These are phyloP conservation scores for Ustanciosporium gigantosporum DNA, from an alignment of 1,284 basidiomycete genomes.

Conservation along the genomic window DNA sequence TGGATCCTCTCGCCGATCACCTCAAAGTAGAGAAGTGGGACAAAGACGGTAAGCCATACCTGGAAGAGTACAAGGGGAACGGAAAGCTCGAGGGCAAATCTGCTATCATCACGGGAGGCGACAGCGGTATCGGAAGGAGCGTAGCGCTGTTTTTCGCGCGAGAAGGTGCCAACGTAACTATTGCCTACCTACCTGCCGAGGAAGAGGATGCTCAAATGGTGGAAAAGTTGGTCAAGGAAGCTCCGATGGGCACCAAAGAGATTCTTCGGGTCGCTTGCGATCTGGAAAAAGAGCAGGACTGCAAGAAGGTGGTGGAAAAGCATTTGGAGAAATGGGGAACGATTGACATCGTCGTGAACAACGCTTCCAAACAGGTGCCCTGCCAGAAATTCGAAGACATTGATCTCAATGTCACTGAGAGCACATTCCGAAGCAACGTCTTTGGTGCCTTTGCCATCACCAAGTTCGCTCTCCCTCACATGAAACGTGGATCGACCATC, in stretches of 20 bases:
- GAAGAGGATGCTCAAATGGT: constrained; percentile 64
- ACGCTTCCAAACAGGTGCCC: constrained; percentile 69
- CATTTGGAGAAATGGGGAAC: constrained; percentile 64
- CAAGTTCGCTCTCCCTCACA: constrained; percentile 66
- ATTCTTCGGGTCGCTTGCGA: constrained; percentile 65
- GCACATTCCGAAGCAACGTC: constrained; percentile 47
- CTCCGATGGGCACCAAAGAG: constrained; percentile 47
- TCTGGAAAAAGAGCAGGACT: constrained; percentile 60
- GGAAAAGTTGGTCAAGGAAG: constrained; percentile 29
- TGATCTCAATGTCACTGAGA: constrained; percentile 33
- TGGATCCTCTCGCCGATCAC: constrained; percentile 65
- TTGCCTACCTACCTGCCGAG: constrained; percentile 70
- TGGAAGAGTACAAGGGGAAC: constrained; percentile 66
- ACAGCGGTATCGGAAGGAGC: constrained; percentile 70
- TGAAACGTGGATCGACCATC: constrained; percentile 69
- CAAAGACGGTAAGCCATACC: constrained; percentile 67
- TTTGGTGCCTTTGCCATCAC: constrained; percentile 41
- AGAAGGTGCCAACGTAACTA: constrained; percentile 71
- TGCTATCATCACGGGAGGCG: constrained; percentile 68
- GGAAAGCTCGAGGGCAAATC: constrained; percentile 68
- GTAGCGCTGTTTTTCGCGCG: constrained; percentile 70
- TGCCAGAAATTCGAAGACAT: constrained; percentile 53
- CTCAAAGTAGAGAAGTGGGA: constrained; percentile 68
- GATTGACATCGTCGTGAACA: constrained; percentile 65
- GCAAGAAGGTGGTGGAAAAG: constrained; percentile 65